A percentile compares a stretch with the other conserved stretches of the same genome.
Conservation (phyloP, 305 asterid genomes). For the Fraxinus albicans region DNA sequence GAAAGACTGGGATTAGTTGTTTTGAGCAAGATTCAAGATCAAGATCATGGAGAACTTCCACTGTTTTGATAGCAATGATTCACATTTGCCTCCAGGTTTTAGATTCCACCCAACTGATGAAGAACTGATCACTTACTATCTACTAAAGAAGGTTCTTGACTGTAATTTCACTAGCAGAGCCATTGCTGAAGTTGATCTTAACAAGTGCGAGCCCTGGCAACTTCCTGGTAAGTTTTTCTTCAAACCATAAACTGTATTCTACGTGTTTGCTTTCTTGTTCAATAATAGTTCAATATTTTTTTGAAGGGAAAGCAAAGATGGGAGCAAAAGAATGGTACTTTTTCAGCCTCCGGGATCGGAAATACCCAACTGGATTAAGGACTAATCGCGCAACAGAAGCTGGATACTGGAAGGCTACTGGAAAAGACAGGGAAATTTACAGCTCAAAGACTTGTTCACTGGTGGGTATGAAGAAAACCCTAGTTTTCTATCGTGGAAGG, state of each 20-base stretch:
- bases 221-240: conserved; percentile 58
- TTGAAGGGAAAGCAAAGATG: conserved; percentile 71
- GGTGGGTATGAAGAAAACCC: conserved; percentile 99
- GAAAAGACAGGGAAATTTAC: conserved; percentile 86
- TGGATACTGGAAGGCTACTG: conserved; percentile 99
- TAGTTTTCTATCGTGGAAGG: conserved; percentile 84
- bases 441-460: conserved; percentile 66
- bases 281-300: not conserved
- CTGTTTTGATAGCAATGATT: conserved; percentile 42
- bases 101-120: conserved; percentile 95
- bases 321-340: conserved; percentile 99
- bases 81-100: conserved; percentile 77
- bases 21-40: not conserved
- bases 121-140: conserved; percentile 84
- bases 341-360: conserved; percentile 81
- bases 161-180: conserved; percentile 61
- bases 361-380: conserved; percentile 92
- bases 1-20: not conserved
- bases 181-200: conserved; percentile 88
- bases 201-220: conserved; percentile 98
- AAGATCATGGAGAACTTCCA: conserved; percentile 41
- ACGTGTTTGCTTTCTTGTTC: not conserved
- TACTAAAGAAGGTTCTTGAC: conserved; percentile 79
- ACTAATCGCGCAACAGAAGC: conserved; percentile 94
- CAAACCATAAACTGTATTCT: not conserved